Conservation (phyloP, 108 stramenopile genomes). For the Heterococcus sp. region DNA sequence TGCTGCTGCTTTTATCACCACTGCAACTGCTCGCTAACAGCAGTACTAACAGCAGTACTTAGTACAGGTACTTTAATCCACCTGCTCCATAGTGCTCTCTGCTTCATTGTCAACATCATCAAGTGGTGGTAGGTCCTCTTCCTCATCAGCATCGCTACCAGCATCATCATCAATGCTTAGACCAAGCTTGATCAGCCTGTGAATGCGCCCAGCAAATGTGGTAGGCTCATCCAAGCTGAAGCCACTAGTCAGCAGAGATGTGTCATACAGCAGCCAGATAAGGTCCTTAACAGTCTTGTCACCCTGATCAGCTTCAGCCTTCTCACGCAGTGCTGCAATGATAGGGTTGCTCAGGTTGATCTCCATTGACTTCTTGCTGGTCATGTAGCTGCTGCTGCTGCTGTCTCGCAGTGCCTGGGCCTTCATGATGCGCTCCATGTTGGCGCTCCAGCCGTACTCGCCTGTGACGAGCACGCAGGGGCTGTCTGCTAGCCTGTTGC, state of each 20-base stretch:
- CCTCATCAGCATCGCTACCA: slow-evolving; percentile 74
- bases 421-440: slow-evolving; percentile 99
- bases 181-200: slow-evolving; percentile 98
- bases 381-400: slow-evolving; percentile 95
- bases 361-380: slow-evolving; percentile 99
- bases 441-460: slow-evolving; percentile 99
- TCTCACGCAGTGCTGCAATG: slow-evolving; percentile 92
- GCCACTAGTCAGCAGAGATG: slow-evolving; percentile 93
- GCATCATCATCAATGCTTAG: slow-evolving; percentile 97
- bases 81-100: slow-evolving; percentile 93
- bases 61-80: slow-evolving; percentile 70
- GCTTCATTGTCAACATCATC: slow-evolving; percentile 86
- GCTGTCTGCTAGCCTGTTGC: slow-evolving; percentile 95
- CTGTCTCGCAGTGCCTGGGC: slow-evolving; percentile 99
- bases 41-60: not conserved
- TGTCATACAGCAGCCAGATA: slow-evolving; percentile 99
- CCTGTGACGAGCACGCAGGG: slow-evolving; percentile 99
- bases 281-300: slow-evolving; percentile 99
- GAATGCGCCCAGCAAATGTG: slow-evolving; percentile 94
- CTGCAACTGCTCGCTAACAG: not conserved
- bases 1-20: not conserved
- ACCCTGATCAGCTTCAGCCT: slow-evolving; percentile 94
- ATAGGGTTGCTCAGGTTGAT: slow-evolving; percentile 99
- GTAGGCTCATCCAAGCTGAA: slow-evolving; percentile 98
- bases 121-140: slow-evolving; percentile 88